Conservation (phyloP, 2,329 filamentous ascomycete genomes). For the Paecilomyces formosus region DNA sequence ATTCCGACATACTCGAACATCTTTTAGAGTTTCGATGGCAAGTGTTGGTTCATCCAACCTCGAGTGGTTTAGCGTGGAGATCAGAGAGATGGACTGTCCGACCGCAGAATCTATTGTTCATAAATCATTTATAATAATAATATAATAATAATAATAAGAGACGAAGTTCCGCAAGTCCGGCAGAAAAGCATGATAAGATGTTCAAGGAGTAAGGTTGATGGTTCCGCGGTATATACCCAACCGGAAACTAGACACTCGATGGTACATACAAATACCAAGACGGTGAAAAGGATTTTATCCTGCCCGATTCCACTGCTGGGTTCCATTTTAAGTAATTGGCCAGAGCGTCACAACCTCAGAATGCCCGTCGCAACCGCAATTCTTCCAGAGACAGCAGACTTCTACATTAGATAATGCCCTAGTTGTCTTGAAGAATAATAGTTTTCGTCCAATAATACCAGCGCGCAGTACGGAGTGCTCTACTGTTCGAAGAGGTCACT, state of each 20-base stretch:
- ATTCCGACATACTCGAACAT: not conserved
- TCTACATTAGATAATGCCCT: too few species aligned
- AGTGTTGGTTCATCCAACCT: not conserved
- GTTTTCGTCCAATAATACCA: not conserved
- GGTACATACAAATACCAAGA: not conserved
- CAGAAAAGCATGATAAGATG: not conserved
- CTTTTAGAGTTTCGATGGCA: not conserved
- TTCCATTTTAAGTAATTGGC: not conserved
- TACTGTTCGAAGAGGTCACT: not conserved
- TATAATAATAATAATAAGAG: not conserved
- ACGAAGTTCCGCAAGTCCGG: not conserved
- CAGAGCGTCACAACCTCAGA: not conserved
- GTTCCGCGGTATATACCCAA: not conserved
- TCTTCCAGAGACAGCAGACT: not conserved
- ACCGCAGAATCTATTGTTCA: not conserved
- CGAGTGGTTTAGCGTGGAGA: not conserved
- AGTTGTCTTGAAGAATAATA: too few species aligned
- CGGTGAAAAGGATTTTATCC: not conserved
- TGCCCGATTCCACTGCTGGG: not conserved
- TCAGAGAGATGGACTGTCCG: not conserved
- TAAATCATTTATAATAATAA: not conserved
- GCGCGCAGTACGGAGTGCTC: not conserved
- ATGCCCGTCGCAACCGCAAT: not conserved
- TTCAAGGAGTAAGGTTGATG: not conserved
- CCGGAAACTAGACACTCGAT: not conserved